phyloP scores from a whole-genome alignment of 1,139 yeast species.

The Yarrowia galli region DNA sequence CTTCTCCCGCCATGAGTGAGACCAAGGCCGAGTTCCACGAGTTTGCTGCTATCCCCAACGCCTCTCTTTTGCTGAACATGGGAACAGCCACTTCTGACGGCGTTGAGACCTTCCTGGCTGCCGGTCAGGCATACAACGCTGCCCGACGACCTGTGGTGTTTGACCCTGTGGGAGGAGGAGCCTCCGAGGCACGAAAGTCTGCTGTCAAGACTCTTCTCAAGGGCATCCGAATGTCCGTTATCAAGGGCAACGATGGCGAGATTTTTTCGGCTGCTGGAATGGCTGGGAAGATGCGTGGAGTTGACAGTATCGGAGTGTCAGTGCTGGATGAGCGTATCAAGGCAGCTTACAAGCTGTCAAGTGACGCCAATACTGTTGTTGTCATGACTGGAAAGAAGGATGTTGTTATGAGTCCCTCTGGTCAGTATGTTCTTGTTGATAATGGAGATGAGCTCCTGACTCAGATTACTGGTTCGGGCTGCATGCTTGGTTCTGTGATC shows the following conservation, averaged over 20 bases:
- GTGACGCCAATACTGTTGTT: conserved; percentile 64
- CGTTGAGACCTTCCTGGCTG: conserved; percentile 58
- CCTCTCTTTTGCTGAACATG: conserved; percentile 71
- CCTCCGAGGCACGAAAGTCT: conserved; percentile 64
- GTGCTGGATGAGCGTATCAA: conserved; percentile 47
- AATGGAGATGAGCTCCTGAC: conserved; percentile 79
- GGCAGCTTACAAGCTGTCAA: conserved; percentile 61
- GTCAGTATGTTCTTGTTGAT: conserved; percentile 47
- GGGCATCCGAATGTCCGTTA: conserved; percentile 67
- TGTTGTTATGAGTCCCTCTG: conserved; percentile 57
- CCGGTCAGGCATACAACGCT: conserved; percentile 65
- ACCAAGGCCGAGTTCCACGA: conserved; percentile 71
- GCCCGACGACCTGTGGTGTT: conserved; percentile 69
- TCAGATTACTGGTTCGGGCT: conserved; percentile 86
- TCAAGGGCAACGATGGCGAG: conserved; percentile 91
- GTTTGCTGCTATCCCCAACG: conserved; percentile 61
- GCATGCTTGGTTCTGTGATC: conserved; percentile 79
- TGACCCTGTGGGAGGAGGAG: conserved; percentile 95
- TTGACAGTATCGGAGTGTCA: conserved; percentile 50
- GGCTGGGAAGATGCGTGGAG: conserved; percentile 66
- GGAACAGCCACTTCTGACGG: conserved; percentile 69
- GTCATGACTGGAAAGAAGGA: conserved; percentile 72
- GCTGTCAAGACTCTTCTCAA: conserved; percentile 61
- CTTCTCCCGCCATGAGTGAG: conserved; percentile 94
- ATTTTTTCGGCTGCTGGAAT: conserved; percentile 59